Evolutionary conservation across 331 rosid species (phyloP).

Genomic region (Saraca asoca): DNA sequence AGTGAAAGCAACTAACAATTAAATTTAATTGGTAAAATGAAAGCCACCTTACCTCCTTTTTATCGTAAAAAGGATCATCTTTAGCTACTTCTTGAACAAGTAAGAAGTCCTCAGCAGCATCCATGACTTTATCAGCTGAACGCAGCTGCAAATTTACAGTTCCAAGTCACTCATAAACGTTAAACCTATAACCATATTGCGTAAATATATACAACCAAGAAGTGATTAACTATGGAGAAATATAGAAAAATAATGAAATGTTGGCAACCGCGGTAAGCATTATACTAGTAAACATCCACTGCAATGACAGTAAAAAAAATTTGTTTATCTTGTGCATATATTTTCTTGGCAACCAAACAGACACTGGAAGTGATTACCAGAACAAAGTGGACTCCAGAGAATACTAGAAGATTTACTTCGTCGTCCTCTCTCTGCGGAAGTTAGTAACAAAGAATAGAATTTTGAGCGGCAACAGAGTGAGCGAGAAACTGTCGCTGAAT

Average conservation of each 20-base stretch:
- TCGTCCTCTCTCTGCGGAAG: slow-evolving; percentile 26
- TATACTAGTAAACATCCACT: slow-evolving; percentile 7
- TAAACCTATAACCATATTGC: background rate
- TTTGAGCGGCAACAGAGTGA: slow-evolving; percentile 50
- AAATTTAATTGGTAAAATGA: background rate
- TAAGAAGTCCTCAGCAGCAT: slow-evolving; percentile 45
- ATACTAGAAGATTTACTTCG: slow-evolving; percentile 29
- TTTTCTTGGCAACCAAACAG: slow-evolving; percentile 25
- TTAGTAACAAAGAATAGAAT: background rate
- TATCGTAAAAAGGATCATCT: slow-evolving; percentile 54
- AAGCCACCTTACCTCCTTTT: slow-evolving; percentile 59
- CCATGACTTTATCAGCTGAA: slow-evolving; percentile 33
- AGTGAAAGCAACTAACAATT: slow-evolving; percentile 25
- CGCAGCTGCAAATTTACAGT: slow-evolving; percentile 43
- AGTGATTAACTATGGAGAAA: slow-evolving; percentile 1
- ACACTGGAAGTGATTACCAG: slow-evolving; percentile 26
- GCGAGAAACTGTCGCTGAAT: background rate
- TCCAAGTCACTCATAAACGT: slow-evolving; percentile 31
- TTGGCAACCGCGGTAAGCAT: slow-evolving; percentile 5
- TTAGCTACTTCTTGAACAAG: slow-evolving; percentile 63
- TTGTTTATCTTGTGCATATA: background rate
- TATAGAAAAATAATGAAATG: slow-evolving; percentile 5
- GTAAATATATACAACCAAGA: background rate
- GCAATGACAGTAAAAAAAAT: background rate
- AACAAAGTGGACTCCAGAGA: slow-evolving; percentile 6